Base-by-base conservation (phyloP, 306 rosid species). In the Phaseolus lunatus region DNA sequence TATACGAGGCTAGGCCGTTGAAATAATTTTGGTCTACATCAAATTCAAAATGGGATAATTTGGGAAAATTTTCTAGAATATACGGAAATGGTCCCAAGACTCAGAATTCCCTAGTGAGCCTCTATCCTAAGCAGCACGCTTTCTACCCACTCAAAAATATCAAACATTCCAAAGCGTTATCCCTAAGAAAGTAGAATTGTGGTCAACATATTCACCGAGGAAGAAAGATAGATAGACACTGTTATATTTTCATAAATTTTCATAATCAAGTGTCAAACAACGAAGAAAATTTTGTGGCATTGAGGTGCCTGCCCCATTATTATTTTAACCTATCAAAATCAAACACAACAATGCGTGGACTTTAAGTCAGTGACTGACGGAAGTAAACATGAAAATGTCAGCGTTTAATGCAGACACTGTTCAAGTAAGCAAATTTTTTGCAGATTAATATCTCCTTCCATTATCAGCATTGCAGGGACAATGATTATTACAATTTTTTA, bases 261-360 rank as follows among this genome's bases (percentile, higher is more conserved):
- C 35, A 22, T 37, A 19, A 26, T 29, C 27, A 2, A 37, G 43
- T 77, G 75, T 43, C 75, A 82, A 57, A 23, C 59, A 49, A 44
- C 41, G 57, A 53, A 56, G 37, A 70, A 75, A 76, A 56, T 39
- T 64, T 23, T 57, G 19, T 26, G 68, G 69, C 75, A 63, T 11
- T 33, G 82, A 72, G 79, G 82, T 84, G 77, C 88, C 73, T 59
- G 80, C 57, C 81, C 82, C 53, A 67, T 79, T 63, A 78, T 81
- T 49, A 78, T 1, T 45, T 75, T 70, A 43, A 20, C 62, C 82
- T 72, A 45, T 29, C 73, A 67, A 72, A 72, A 82, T 39, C 44
- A 54, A 78, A 53, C 68, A 81, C 77, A 75, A 78, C 23, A 5
- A 50, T 56, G 72, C 16, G 73, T 70, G 82, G 78, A 54, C 65